A percentile compares a stretch with the other conserved stretches of the same genome.
Conservation (phyloP, 2,329 filamentous ascomycete genomes). For the Fusarium devonianum region DNA sequence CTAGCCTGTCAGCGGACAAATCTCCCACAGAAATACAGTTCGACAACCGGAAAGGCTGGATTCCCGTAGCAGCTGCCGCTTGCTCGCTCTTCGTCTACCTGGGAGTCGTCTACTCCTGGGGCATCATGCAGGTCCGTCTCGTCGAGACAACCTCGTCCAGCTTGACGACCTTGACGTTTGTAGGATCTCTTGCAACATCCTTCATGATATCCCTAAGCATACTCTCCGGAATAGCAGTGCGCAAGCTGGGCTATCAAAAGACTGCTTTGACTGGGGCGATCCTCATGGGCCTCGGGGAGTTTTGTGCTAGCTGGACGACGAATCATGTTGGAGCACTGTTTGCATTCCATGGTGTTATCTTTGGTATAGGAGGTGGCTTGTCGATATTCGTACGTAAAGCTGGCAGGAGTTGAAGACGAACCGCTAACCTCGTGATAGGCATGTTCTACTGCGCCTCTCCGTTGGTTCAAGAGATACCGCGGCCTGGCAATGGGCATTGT, state of each 20-base stretch:
- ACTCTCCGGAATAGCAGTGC: slow-evolving; percentile 25
- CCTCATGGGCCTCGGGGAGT: slow-evolving; percentile 43
- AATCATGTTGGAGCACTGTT: slow-evolving; percentile 37
- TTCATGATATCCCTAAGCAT: slow-evolving; percentile 41
- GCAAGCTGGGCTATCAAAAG: slow-evolving; percentile 34
- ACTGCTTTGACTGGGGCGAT: slow-evolving; percentile 35
- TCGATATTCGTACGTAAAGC: slow-evolving; percentile 36
- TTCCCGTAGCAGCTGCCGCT: slow-evolving; percentile 28
- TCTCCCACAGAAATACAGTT: slow-evolving; percentile 12
- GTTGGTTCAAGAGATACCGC: slow-evolving; percentile 41
- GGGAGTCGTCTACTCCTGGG: slow-evolving; percentile 44
- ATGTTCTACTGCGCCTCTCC: slow-evolving; percentile 35
- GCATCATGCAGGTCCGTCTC: slow-evolving; percentile 43
- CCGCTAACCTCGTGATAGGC: slow-evolving; percentile 20
- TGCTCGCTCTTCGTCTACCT: slow-evolving; percentile 42
- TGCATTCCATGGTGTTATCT: slow-evolving; percentile 38
- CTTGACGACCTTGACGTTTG: slow-evolving; percentile 41
- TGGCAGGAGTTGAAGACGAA: too few relatives aligned
- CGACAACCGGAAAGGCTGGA: slow-evolving; percentile 26
- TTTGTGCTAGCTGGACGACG: slow-evolving; percentile 41
- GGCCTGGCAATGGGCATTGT: slow-evolving; percentile 43
- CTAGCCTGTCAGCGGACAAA: neutral
- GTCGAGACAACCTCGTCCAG: slow-evolving; percentile 35
- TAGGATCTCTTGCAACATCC: slow-evolving; percentile 41
- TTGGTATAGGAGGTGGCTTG: slow-evolving; percentile 37